Evolutionary conservation across 108 stramenopile genomes (phyloP).

Genomic region (Craspedostauros australis): DNA sequence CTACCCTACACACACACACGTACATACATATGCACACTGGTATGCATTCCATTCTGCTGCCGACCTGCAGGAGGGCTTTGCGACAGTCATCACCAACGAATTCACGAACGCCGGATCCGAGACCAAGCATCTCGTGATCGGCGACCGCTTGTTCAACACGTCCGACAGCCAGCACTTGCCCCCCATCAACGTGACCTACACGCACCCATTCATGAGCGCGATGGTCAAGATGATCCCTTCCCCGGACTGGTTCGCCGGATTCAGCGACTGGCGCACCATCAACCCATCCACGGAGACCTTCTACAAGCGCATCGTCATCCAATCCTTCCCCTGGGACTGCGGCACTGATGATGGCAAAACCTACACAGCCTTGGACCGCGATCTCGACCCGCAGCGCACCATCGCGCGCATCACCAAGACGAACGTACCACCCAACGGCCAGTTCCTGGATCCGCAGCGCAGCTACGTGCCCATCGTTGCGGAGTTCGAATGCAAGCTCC

Average conservation of each 20-base stretch:
- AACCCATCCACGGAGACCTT: constrained; percentile 33
- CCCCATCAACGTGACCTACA: constrained; percentile 30
- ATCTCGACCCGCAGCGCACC: constrained; percentile 34
- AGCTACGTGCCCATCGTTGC: constrained; percentile 20
- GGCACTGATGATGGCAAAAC: constrained; percentile 47
- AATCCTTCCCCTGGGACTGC: constrained; percentile 33
- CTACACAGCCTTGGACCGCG: constrained; percentile 32
- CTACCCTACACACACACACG: neutral
- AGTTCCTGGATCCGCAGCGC: constrained; percentile 26
- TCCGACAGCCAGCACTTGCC: constrained; percentile 28
- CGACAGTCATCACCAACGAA: constrained; percentile 29
- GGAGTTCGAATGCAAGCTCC: constrained; percentile 38
- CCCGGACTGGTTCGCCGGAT: constrained; percentile 53
- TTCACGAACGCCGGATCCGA: constrained; percentile 30
- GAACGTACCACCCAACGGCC: constrained; percentile 17
- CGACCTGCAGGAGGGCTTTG: constrained; percentile 28
- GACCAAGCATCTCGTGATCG: constrained; percentile 20
- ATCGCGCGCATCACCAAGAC: constrained; percentile 17
- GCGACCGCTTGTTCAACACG: constrained; percentile 32
- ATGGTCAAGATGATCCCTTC: constrained; percentile 34
- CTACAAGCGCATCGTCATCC: constrained; percentile 30
- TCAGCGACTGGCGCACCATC: constrained; percentile 25
- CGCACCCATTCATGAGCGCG: constrained; percentile 24
- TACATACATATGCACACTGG: neutral
- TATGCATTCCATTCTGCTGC: neutral